Conservation (phyloP, 1,284 basidiomycete species). For the Ustilago xerochloae region DNA sequence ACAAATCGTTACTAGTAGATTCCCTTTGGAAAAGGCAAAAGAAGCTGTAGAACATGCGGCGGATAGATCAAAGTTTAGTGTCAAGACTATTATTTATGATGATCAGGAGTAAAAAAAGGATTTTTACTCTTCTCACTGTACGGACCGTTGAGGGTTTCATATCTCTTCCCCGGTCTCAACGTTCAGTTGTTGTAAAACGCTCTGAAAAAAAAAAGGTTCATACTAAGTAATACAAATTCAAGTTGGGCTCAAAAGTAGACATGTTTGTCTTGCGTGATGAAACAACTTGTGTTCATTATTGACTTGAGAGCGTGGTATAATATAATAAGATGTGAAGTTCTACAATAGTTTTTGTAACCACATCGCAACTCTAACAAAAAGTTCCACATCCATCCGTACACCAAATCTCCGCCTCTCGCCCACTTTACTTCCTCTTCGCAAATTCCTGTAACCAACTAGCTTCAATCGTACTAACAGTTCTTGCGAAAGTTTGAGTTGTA, state of each 20-base stretch:
- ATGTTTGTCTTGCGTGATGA: no score
- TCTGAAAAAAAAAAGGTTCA: no score
- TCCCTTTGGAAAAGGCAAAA: conserved; percentile 78
- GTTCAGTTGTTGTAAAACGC: no score
- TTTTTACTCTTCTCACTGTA: background rate
- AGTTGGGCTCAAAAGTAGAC: no score
- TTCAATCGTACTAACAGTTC: conserved; percentile 61
- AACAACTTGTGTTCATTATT: no score
- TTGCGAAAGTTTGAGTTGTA: conserved; percentile 63
- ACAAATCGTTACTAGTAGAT: conserved; percentile 87
- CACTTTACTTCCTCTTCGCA: conserved; percentile 10
- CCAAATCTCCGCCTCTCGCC: background rate
- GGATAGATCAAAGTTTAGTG: conserved; percentile 72
- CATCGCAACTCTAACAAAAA: no score
- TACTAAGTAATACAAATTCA: no score
- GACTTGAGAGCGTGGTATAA: no score
- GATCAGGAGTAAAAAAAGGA: conserved; percentile 27
- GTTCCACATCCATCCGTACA: background rate
- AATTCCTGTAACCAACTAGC: conserved; percentile 59
- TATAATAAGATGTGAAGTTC: no score
- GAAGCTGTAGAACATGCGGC: conserved; percentile 83
- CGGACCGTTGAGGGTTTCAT: no score
- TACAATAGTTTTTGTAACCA: no score
- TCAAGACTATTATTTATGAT: conserved; percentile 64
- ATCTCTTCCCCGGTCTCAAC: no score